Percentiles rank a stretch among this genome's conserved stretches.
Evolutionary conservation across 225 moss, liverwort and hornwort species (phyloP).

Genomic region (Lunularia cruciata): DNA sequence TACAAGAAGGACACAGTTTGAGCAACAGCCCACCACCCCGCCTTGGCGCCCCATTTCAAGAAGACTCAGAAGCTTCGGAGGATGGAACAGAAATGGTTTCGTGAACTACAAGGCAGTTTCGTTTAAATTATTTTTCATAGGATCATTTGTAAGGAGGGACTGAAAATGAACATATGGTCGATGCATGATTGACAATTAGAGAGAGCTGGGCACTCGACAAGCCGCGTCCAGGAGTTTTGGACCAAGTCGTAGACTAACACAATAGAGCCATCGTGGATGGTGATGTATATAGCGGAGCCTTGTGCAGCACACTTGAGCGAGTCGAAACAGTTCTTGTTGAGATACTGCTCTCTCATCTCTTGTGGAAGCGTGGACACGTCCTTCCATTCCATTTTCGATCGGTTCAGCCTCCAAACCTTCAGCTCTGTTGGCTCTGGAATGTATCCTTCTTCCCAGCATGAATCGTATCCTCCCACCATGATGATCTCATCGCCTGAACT

Average conservation of each 20-base stretch:
- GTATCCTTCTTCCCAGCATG: slow-evolving; percentile 35
- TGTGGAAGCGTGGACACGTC: slow-evolving; percentile 41
- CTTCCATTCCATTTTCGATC: slow-evolving; percentile 35
- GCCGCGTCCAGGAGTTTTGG: slow-evolving; percentile 27
- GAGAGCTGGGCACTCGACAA: slow-evolving; percentile 33
- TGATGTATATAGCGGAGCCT: slow-evolving; percentile 32
- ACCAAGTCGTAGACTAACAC: slow-evolving; percentile 29
- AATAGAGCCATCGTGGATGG: slow-evolving; percentile 32
- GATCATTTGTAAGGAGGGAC: slow-evolving; percentile 28
- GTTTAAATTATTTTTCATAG: no score
- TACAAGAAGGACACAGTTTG: no score
- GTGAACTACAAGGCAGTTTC: no score
- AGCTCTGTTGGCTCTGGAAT: slow-evolving; percentile 28
- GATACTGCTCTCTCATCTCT: slow-evolving; percentile 23
- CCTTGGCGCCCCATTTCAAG: no score
- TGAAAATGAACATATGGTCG: slow-evolving; percentile 37
- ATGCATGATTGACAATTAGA: slow-evolving; percentile 29
- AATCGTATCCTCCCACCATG: slow-evolving; percentile 38
- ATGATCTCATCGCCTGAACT: slow-evolving; percentile 27
- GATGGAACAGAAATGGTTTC: no score
- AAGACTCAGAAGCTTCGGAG: no score
- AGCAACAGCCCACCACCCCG: no score
- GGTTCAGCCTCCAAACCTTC: slow-evolving; percentile 47
- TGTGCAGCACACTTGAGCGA: slow-evolving; percentile 39
- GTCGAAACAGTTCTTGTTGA: slow-evolving; percentile 32